phyloP scores from a whole-genome alignment of 106 monocot genomes.

The Xerophyta viscosa region DNA sequence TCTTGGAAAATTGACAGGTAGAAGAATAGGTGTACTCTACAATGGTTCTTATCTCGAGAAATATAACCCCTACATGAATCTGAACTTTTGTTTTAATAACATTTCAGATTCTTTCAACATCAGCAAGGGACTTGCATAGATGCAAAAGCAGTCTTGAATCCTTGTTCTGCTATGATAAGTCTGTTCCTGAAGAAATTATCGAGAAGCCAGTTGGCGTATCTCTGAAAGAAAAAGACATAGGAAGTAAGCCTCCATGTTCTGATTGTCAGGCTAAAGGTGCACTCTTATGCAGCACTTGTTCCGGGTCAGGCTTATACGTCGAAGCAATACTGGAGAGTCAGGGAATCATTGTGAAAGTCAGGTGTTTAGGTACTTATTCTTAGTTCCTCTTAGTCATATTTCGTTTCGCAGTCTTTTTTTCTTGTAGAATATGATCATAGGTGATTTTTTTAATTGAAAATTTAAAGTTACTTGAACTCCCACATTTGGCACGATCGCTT shows the following conservation, averaged over 20 bases:
- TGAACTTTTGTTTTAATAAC: slow-evolving; percentile 3
- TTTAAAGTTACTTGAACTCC: too few species aligned
- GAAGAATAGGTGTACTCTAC: too few species aligned
- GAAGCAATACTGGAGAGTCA: slow-evolving; percentile 95
- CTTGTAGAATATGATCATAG: too few species aligned
- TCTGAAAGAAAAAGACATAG: slow-evolving; percentile 55
- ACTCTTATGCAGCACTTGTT: slow-evolving; percentile 70
- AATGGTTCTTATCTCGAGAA: too few species aligned
- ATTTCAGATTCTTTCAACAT: slow-evolving; percentile 52
- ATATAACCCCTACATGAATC: too few species aligned
- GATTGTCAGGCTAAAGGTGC: slow-evolving; percentile 70
- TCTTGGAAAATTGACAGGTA: too few species aligned
- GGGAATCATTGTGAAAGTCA: slow-evolving; percentile 89
- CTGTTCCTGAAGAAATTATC: slow-evolving; percentile 77
- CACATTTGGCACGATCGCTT: too few species aligned
- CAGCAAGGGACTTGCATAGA: slow-evolving; percentile 36
- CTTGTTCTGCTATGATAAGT: slow-evolving; percentile 83
- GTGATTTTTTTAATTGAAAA: too few species aligned
- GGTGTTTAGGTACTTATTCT: slow-evolving; percentile 60
- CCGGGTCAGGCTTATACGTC: slow-evolving; percentile 90
- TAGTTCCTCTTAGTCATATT: not conserved
- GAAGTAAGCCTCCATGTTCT: slow-evolving; percentile 51
- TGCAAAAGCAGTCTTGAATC: slow-evolving; percentile 67
- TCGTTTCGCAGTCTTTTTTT: too few species aligned
- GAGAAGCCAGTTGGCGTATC: slow-evolving; percentile 68